phyloP scores from a whole-genome alignment of 2,329 filamentous ascomycete species.

The Penicillium frequentans region DNA sequence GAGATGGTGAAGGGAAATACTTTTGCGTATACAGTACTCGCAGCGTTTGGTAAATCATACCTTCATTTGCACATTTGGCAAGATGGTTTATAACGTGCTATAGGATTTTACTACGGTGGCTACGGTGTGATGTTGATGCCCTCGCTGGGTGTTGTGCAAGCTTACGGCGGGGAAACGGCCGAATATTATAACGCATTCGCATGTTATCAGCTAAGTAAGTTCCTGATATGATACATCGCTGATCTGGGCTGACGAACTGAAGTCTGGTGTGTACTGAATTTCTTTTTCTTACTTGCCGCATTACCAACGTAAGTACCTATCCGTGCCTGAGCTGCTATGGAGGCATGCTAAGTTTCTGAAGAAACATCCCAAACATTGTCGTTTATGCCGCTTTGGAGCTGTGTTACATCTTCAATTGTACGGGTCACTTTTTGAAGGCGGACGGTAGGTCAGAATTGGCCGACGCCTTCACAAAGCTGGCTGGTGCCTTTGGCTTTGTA shows the following conservation, averaged over 20 bases:
- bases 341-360: not conserved
- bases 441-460: not conserved
- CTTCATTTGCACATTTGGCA: too few relatives aligned
- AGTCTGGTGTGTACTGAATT: conserved; percentile 12
- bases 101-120: conserved; percentile 5
- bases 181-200: conserved; percentile 7
- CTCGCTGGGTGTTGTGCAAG: conserved; percentile 1
- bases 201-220: conserved; percentile 4
- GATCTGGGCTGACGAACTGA: not conserved
- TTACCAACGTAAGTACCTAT: conserved; percentile 4
- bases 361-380: conserved; percentile 8
- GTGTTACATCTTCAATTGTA: conserved; percentile 1
- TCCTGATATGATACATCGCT: not conserved
- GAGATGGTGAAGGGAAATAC: conserved; percentile 12
- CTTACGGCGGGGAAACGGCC: conserved; percentile 2
- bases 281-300: conserved; percentile 7
- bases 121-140: conserved; percentile 7
- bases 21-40: conserved; percentile 8
- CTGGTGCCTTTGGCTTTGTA: conserved; percentile 6
- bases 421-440: not conserved
- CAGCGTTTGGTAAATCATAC: not conserved
- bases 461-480: not conserved
- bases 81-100: not conserved
- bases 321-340: not conserved
- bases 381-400: conserved; percentile 3